Conservation (phyloP, 371 early-diverging fungal genomes). For the Apophysomyces variabilis region DNA sequence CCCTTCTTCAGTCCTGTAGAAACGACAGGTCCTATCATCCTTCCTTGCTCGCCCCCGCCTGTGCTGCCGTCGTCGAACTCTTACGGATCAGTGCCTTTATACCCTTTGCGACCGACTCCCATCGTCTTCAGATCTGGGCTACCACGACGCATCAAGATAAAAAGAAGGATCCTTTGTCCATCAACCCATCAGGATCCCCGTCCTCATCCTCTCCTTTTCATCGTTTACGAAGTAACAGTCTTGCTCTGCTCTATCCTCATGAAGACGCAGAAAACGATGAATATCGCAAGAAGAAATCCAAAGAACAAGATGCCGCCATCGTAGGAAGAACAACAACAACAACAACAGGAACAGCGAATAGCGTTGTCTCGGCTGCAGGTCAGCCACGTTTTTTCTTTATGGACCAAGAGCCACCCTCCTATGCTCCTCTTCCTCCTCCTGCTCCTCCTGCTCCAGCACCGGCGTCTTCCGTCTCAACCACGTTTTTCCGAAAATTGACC, state of each 20-base stretch:
- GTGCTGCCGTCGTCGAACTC: conserved; percentile 38
- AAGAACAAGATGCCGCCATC: not conserved
- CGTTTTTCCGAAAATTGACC: conserved; percentile 22
- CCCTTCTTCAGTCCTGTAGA: conserved; percentile 31
- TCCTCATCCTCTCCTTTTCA: not conserved
- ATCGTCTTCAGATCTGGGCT: conserved; percentile 10
- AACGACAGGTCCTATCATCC: conserved; percentile 39
- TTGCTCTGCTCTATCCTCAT: not conserved
- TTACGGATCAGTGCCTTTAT: conserved; percentile 47
- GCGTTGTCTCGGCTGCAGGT: conserved; percentile 1
- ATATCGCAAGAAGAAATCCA: not conserved
- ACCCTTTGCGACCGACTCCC: conserved; percentile 40
- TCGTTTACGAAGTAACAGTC: conserved; percentile 1
- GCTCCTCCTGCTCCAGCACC: not conserved
- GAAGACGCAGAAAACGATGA: not conserved
- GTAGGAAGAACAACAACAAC: conserved; percentile 12
- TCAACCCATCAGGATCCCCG: too few species aligned
- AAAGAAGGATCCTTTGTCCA: too few species aligned
- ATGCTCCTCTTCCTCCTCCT: not conserved
- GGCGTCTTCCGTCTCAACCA: not conserved
- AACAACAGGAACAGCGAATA: conserved; percentile 4
- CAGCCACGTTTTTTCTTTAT: not conserved
- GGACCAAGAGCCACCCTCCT: not conserved
- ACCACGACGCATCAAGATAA: not conserved
- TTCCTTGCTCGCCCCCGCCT: conserved; percentile 36